A percentile compares a stretch with the other conserved stretches of the same genome.
Evolutionary conservation across 768 basidiomycete species (phyloP).

Genomic region (Trametes cubensis): DNA sequence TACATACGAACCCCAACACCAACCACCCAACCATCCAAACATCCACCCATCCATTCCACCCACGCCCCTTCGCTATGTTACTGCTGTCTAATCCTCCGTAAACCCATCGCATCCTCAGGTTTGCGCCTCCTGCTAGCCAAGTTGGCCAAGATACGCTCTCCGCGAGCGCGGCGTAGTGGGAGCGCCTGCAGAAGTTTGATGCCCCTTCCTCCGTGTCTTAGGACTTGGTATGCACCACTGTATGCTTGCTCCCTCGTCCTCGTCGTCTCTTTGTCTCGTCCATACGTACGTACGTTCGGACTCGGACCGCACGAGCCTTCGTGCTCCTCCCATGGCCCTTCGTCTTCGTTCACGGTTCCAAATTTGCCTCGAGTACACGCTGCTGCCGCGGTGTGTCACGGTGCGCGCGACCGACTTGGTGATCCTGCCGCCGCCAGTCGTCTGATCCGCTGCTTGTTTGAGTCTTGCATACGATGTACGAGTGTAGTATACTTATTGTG

Average conservation of each 20-base stretch:
- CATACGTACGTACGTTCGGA: not conserved
- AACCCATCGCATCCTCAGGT: not conserved
- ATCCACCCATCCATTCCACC: not conserved
- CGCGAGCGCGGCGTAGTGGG: not conserved
- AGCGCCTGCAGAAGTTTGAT: not conserved
- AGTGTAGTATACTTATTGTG: constrained; percentile 15
- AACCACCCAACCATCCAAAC: too few relatives aligned
- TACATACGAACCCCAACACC: constrained; percentile 16
- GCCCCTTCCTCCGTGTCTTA: not conserved
- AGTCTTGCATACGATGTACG: constrained; percentile 19
- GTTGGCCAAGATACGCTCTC: not conserved
- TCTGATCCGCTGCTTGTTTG: not conserved
- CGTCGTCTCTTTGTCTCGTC: not conserved
- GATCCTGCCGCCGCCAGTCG: not conserved
- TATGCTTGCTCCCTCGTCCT: constrained; percentile 7
- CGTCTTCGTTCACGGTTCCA: not conserved
- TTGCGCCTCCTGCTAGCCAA: too few relatives aligned
- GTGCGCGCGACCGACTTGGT: constrained; percentile 5
- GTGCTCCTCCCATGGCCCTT: not conserved
- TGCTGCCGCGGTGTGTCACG: not conserved
- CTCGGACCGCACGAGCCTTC: not conserved
- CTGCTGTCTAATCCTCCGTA: constrained; percentile 10
- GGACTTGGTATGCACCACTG: constrained; percentile 6
- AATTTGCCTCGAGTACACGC: too few relatives aligned
- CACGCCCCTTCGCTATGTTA: not conserved